Evolutionary conservation across 345 rosid genomes (phyloP), one percentile per base, ranked within the genome.

Genomic region (Eucalyptus cloeziana): DNA sequence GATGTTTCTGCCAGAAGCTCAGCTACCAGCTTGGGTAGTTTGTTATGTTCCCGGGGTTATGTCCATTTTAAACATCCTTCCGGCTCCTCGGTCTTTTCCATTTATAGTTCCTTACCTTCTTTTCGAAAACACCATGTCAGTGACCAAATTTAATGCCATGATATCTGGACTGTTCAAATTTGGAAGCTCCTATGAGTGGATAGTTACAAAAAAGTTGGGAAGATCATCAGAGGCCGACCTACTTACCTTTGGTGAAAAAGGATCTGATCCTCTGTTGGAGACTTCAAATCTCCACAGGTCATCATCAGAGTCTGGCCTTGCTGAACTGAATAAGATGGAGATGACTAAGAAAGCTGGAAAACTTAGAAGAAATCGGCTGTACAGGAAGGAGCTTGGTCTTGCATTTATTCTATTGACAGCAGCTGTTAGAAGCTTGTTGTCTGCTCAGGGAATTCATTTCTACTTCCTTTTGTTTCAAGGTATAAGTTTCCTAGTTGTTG

Each of bases 111-210:
- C 99, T 3, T 97, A 95, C 91, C 98, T 97, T 89, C 93, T 97
- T n/a, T 97, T 97, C 86, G 99, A 97, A 90, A 97, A 97, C 95
- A 97, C 99, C 90, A 97, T 97, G 98, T 97, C 98, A 0, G 99
- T 97, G 79, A 97, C 99, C 93, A 97, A 97, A 92, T 97, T 97
- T 91, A 95, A 96, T 89, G 99, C 99, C 88, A 97, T 96, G 99
- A 95, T 97, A 89, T 97, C 98, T 13, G 99, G 99, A 76, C 91
- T 97, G 87, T 95, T 97, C 87, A 94, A 92, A 80, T 91, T 97
- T 49, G 98, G 96, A 79, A 96, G 96, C 86, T 97, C 99, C 62
- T 96, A 96, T 17, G 99, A 97, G 90, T 97, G 99, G 99, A 89
- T 97, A 90, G 99, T 95, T 25, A 97, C 99, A 50, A 97, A 97